Evolutionary conservation across 371 early-diverging fungal species (phyloP).

Genomic region (Lichtheimia hyalospora): DNA sequence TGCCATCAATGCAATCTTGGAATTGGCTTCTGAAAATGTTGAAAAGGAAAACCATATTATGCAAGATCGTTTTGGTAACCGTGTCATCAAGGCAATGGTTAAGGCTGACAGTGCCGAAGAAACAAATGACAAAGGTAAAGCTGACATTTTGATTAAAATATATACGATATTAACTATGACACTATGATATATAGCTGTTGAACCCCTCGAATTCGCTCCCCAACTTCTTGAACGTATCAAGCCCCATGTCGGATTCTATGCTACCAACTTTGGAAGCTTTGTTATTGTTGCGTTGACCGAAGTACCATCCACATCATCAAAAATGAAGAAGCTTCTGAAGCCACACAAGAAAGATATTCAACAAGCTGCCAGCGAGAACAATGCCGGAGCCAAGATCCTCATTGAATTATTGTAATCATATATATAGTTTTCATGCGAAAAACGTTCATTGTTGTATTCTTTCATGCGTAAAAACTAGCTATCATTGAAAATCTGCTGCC

Average conservation of each 20-base stretch:
- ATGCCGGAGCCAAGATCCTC: constrained; percentile 40
- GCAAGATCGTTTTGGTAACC: constrained; percentile 57
- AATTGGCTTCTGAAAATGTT: constrained; percentile 44
- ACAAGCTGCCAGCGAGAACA: constrained; percentile 29
- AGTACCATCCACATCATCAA: constrained; percentile 52
- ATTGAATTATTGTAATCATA: constrained; percentile 22
- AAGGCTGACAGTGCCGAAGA: constrained; percentile 56
- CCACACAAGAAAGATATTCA: constrained; percentile 41
- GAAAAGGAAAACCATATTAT: constrained; percentile 58
- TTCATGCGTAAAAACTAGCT: neutral
- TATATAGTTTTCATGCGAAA: neutral
- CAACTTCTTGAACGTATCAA: constrained; percentile 40
- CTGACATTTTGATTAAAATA: neutral
- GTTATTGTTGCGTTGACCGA: constrained; percentile 64
- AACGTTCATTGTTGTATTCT: neutral
- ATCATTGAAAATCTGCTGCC: constrained; percentile 48
- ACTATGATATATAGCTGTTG: constrained; percentile 17
- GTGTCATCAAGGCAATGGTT: constrained; percentile 60
- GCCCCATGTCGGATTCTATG: constrained; percentile 39
- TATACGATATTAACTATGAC: neutral
- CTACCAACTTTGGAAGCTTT: constrained; percentile 50
- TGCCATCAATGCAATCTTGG: constrained; percentile 51
- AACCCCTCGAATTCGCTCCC: constrained; percentile 49
- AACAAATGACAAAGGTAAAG: constrained; percentile 50
- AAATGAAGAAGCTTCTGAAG: constrained; percentile 33